These are phyloP conservation scores for Ogataea trehalophila DNA, from an alignment of 805 yeast genomes.

Conservation along the genomic window DNA sequence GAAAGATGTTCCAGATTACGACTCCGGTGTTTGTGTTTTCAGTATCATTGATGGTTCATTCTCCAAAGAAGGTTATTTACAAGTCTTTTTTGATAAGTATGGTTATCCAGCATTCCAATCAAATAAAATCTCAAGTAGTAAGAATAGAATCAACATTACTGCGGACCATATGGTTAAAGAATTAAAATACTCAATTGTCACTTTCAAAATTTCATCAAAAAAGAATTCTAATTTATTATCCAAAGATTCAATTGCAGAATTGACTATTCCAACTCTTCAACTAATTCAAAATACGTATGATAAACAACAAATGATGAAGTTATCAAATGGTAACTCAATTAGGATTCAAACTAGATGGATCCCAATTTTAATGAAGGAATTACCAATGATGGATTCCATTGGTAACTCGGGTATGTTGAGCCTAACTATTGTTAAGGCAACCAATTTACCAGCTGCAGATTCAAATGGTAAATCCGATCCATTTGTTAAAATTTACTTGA, in stretches of 20 bases:
- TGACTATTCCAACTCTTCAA: conserved; percentile 60
- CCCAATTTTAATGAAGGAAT: conserved; percentile 55
- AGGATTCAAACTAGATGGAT: conserved; percentile 68
- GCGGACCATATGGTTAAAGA: conserved; percentile 79
- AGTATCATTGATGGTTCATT: conserved; percentile 58
- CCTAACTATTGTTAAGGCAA: conserved; percentile 59
- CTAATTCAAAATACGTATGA: conserved; percentile 62
- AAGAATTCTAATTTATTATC: conserved; percentile 44
- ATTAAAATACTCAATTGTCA: conserved; percentile 61
- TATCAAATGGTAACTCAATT: conserved; percentile 39
- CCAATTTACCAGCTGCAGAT: conserved; percentile 78
- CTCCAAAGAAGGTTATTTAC: conserved; percentile 58
- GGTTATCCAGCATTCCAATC: conserved; percentile 62
- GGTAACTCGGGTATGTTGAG: conserved; percentile 69
- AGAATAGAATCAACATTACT: conserved; percentile 35
- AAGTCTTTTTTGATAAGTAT: conserved; percentile 70
- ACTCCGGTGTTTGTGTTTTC: conserved; percentile 73
- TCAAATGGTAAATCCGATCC: conserved; percentile 94
- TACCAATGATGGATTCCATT: conserved; percentile 73
- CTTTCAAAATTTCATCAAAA: conserved; percentile 58
- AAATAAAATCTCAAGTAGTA: conserved; percentile 44
- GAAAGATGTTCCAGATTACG: conserved; percentile 50
- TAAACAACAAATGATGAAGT: conserved; percentile 50
- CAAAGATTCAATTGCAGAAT: conserved; percentile 56
- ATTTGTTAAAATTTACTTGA: conserved; percentile 62